These are phyloP conservation scores for Tetracladium maxilliforme DNA, from an alignment of 2,329 filamentous ascomycete species.

Conservation along the genomic window DNA sequence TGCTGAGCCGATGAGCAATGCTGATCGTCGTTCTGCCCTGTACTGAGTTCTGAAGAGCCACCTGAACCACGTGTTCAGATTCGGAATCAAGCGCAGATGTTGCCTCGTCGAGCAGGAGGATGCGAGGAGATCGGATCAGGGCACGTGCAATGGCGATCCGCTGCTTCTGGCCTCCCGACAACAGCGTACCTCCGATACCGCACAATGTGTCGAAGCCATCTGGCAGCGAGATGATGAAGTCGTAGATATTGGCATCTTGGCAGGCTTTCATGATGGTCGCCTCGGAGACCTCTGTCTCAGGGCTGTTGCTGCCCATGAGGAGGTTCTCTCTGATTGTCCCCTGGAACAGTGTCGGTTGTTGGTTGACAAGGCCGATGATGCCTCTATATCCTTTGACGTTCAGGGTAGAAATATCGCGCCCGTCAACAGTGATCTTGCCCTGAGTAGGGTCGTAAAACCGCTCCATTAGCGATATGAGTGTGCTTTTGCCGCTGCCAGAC, in stretches of 20 bases:
- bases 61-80: slow-evolving; percentile 50
- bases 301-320: slow-evolving; percentile 34
- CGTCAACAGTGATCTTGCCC: slow-evolving; percentile 45
- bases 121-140: slow-evolving; percentile 53
- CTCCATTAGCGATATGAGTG: slow-evolving; percentile 41
- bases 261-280: slow-evolving; percentile 53
- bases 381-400: slow-evolving; percentile 30
- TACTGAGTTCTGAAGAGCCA: slow-evolving; percentile 44
- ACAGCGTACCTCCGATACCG: slow-evolving; percentile 56
- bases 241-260: slow-evolving; percentile 54
- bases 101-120: slow-evolving; percentile 73
- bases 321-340: slow-evolving; percentile 42
- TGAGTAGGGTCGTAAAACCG: slow-evolving; percentile 33
- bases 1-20: slow-evolving; percentile 42
- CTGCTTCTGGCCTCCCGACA: slow-evolving; percentile 72
- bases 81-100: slow-evolving; percentile 65
- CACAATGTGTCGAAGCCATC: slow-evolving; percentile 52
- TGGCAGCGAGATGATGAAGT: slow-evolving; percentile 46
- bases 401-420: slow-evolving; percentile 26
- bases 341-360: slow-evolving; percentile 42
- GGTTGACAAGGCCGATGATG: slow-evolving; percentile 38
- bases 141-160: slow-evolving; percentile 66
- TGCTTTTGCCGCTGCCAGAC: slow-evolving; percentile 53
- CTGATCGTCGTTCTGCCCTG: slow-evolving; percentile 38
- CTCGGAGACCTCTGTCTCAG: slow-evolving; percentile 36